Conservation (phyloP, 2,329 filamentous ascomycete species). For the Phialemonium atrogriseum region DNA sequence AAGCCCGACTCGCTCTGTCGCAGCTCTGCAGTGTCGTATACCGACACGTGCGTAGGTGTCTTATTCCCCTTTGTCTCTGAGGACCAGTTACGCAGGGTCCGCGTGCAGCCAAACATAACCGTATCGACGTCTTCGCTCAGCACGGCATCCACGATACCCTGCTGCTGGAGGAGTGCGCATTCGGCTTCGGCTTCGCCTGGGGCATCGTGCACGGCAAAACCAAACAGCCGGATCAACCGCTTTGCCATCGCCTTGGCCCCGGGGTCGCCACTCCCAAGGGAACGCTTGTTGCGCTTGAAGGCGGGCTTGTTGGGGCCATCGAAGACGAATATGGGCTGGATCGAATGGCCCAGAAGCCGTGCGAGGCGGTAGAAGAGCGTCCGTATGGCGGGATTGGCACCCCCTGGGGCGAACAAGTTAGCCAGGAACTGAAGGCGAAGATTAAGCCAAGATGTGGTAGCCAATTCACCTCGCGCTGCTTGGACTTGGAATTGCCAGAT, state of each 20-base stretch:
- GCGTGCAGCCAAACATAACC: slow-evolving; percentile 87
- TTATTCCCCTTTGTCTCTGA: slow-evolving; percentile 60
- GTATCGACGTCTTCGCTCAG: slow-evolving; percentile 96
- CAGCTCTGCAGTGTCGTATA: slow-evolving; percentile 61
- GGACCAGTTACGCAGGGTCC: slow-evolving; percentile 76
- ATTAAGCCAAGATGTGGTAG: too few species aligned
- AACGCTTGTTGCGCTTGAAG: slow-evolving; percentile 81
- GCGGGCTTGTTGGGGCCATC: slow-evolving; percentile 46
- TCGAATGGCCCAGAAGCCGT: slow-evolving; percentile 36
- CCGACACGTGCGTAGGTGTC: slow-evolving; percentile 73
- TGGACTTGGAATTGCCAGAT: slow-evolving; percentile 98
- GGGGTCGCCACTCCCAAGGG: slow-evolving; percentile 53
- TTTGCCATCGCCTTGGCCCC: slow-evolving; percentile 72
- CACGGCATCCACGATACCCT: slow-evolving; percentile 83
- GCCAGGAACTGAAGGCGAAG: background rate
- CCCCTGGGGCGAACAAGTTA: too few species aligned
- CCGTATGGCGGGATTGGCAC: slow-evolving; percentile 79
- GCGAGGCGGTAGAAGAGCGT: slow-evolving; percentile 89
- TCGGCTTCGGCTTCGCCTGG: slow-evolving; percentile 95
- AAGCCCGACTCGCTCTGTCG: slow-evolving; percentile 47
- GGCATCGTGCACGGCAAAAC: slow-evolving; percentile 75
- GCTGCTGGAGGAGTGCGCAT: slow-evolving; percentile 75
- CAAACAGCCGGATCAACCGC: slow-evolving; percentile 74
- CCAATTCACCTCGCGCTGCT: slow-evolving; percentile 56
- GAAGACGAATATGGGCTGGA: slow-evolving; percentile 45